These are phyloP conservation scores for Bromus sterilis DNA, from an alignment of 176 grass and related monocot genomes.

Conservation along the genomic window DNA sequence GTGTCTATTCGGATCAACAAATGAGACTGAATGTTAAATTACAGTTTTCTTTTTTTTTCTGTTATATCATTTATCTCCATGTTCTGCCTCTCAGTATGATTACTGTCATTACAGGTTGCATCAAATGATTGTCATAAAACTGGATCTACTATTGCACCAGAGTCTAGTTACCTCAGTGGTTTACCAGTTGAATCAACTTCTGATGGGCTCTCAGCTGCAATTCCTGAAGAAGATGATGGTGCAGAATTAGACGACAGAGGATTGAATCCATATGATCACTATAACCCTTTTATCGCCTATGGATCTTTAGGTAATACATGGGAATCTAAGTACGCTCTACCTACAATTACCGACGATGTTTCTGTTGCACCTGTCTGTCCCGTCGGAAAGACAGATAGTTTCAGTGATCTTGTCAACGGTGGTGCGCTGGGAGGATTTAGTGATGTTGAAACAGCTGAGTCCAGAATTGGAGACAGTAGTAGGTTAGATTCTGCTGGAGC, in stretches of 20 bases:
- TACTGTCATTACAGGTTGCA: constrained; percentile 31
- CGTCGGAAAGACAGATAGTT: constrained; percentile 50
- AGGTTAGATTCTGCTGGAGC: constrained; percentile 16
- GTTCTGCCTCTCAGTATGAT: neutral
- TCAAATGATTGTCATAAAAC: constrained; percentile 14
- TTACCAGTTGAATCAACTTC: constrained; percentile 1
- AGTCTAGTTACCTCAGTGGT: constrained; percentile 11
- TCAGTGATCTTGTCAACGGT: constrained; percentile 44
- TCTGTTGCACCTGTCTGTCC: constrained; percentile 23
- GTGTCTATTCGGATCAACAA: constrained; percentile 1
- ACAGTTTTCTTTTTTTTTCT: neutral
- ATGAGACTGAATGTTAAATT: neutral
- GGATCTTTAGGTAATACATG: constrained; percentile 39
- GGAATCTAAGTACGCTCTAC: constrained; percentile 32
- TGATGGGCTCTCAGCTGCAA: constrained; percentile 1
- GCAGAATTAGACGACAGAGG: constrained; percentile 3
- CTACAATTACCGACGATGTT: constrained; percentile 5
- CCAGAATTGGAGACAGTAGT: constrained; percentile 25
- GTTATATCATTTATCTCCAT: constrained; percentile 5
- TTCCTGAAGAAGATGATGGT: constrained; percentile 20
- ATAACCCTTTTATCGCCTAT: constrained; percentile 52
- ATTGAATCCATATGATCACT: constrained; percentile 36
- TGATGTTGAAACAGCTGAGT: constrained; percentile 21
- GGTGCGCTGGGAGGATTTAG: constrained; percentile 10
- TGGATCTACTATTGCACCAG: constrained; percentile 17